Base-by-base conservation (phyloP, 2,329 filamentous ascomycete genomes). In the Colletotrichum incanum region DNA sequence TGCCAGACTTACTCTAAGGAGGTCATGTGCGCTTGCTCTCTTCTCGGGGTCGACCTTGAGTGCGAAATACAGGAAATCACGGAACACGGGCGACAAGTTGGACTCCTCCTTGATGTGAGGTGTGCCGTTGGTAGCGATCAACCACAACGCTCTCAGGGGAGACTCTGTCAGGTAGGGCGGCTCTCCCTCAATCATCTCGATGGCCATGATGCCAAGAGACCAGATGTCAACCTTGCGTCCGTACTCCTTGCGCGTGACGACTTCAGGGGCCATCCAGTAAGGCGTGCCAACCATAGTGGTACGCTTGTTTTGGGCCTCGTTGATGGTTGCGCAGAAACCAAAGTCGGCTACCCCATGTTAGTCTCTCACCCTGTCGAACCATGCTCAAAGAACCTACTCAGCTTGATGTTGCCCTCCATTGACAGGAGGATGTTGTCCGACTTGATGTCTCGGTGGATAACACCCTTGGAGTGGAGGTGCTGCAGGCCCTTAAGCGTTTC, bases 211-310 rank as follows among this genome's bases (percentile, higher is more conserved):
- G 71, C 96, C 96, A 55, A 99, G 86, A 71, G 94, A 97, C 96
- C 96, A 99, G 76, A 99, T 98, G 80, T 99, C 96, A 66, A 99
- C 96, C 83, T 98, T 99, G 74, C 96, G 93, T 76, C 96, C 96
- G 83, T 99, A 99, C 84, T 98, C 96, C 82, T 98, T 98, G 52
- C 95, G 89, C 8, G 95, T 98, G 37, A 99, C 96, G 28, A 99
- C 96, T 83, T 99, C 96, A 4, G 96, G 96, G 1, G 96, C 96
- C 96, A 99, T 99, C 96, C 96, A 99, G 83, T 99, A 99, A 2
- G 96, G 96, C 9, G 96, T 98, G 65, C 96, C 96, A 55, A 99
- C 96, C 96, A 98, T 99, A 18, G 96, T 99, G 5, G 95, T 98
- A 72, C 96, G 93, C 88, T 98, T 98, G 84, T 95, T 97, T 77